These are phyloP conservation scores for Gillenia trifoliata DNA, from an alignment of 306 rosid genomes.

Conservation along the genomic window DNA sequence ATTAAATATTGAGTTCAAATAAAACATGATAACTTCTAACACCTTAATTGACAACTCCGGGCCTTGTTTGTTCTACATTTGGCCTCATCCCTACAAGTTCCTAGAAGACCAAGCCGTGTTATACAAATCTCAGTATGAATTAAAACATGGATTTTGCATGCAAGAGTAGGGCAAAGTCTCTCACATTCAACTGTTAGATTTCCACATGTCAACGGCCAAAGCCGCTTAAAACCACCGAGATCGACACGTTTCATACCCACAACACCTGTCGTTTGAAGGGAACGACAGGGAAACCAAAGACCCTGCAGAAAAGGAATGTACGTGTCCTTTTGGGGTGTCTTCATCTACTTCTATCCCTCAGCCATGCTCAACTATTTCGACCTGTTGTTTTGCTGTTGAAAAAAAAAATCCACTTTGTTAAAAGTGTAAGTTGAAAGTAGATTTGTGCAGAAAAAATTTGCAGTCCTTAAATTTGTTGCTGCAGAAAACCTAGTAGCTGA, in stretches of 20 bases:
- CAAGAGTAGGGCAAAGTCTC: neutral
- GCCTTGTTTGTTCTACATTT: too few species aligned
- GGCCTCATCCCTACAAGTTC: too few species aligned
- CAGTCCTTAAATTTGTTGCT: neutral
- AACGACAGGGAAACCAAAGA: conserved; percentile 22
- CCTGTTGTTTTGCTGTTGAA: neutral
- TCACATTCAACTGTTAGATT: neutral
- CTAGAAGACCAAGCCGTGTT: too few species aligned
- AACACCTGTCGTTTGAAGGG: conserved; percentile 27
- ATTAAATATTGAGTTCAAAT: too few species aligned
- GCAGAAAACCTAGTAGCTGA: neutral
- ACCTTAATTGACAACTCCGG: too few species aligned
- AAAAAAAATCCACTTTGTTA: neutral
- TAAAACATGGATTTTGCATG: neutral
- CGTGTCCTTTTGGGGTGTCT: conserved; percentile 44
- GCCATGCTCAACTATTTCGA: neutral
- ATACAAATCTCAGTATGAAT: too few species aligned
- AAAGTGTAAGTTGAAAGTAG: neutral
- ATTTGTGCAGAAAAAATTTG: neutral
- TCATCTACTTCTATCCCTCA: conserved; percentile 21
- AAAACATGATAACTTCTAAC: too few species aligned
- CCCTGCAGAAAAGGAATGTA: conserved; percentile 16
- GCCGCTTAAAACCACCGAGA: neutral
- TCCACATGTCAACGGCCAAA: conserved; percentile 42
- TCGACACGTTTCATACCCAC: conserved; percentile 25